A percentile compares a stretch with the other conserved stretches of the same genome.
phyloP scores from a whole-genome alignment of 345 rosid genomes.

The Brassica cretica region DNA sequence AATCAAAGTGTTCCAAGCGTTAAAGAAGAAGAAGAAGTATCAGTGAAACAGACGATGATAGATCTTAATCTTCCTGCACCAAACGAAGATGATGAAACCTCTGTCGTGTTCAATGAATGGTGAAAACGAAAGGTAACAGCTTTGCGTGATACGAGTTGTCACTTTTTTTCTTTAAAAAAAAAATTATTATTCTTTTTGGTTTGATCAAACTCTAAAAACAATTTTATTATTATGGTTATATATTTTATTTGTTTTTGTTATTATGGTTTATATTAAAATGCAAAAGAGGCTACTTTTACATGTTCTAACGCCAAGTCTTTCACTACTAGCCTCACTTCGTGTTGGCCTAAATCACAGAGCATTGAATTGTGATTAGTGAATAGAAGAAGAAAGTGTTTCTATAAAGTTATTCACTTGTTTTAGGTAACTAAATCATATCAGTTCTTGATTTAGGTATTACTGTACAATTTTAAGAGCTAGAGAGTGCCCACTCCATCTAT shows the following conservation, averaged over 20 bases:
- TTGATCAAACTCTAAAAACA: conserved; percentile 23
- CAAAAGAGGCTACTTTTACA: conserved; percentile 39
- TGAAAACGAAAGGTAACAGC: conserved; percentile 36
- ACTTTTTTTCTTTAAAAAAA: not conserved
- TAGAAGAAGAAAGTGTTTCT: conserved; percentile 1
- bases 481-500: conserved; percentile 37
- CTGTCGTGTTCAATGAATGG: conserved; percentile 62
- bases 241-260: not conserved
- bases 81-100: conserved; percentile 61
- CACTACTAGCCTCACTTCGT: conserved; percentile 36
- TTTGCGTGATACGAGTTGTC: conserved; percentile 35
- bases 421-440: conserved; percentile 7
- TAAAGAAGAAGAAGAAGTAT: conserved; percentile 29
- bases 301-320: conserved; percentile 42
- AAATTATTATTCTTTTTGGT: not conserved
- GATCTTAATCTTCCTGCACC: conserved; percentile 97
- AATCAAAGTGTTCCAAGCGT: conserved; percentile 3
- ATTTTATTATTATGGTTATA: not conserved
- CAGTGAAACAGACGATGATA: conserved; percentile 49
- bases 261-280: conserved; percentile 10
- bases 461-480: conserved; percentile 23
- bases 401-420: not conserved
- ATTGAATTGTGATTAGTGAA: conserved; percentile 23
- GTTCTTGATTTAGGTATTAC: conserved; percentile 21
- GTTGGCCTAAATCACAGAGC: conserved; percentile 37